These are phyloP conservation scores for Cryomyces antarcticus DNA, from an alignment of 495 filamentous ascomycete genomes.

Conservation along the genomic window DNA sequence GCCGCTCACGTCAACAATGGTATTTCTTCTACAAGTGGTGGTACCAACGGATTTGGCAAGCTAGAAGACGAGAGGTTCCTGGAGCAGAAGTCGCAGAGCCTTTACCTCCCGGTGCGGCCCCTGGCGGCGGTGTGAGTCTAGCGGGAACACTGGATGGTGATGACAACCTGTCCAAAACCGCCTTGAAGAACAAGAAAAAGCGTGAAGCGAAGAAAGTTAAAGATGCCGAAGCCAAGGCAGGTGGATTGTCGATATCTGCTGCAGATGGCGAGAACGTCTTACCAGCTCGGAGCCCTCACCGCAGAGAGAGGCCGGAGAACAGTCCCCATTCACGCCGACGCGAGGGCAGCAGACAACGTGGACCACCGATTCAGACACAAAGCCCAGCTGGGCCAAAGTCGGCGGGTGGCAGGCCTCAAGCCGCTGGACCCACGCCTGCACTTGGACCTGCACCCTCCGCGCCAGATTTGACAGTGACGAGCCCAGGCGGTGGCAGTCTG, in stretches of 20 bases:
- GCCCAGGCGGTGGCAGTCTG: conserved; percentile 24
- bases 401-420: neutral
- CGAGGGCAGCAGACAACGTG: neutral
- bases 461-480: conserved; percentile 28
- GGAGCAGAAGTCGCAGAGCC: conserved; percentile 48
- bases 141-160: conserved; percentile 35
- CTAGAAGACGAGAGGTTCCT: conserved; percentile 47
- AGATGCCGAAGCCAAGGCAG: conserved; percentile 39
- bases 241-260: conserved; percentile 17
- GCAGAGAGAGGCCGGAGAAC: conserved; percentile 27
- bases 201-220: conserved; percentile 87
- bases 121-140: conserved; percentile 49
- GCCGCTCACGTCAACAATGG: conserved; percentile 75
- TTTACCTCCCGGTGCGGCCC: conserved; percentile 44
- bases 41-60: conserved; percentile 62
- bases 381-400: neutral
- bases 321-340: neutral
- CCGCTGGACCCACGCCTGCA: neutral
- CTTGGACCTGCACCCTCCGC: neutral
- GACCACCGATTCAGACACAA: neutral
- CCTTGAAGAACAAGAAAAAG: conserved; percentile 98
- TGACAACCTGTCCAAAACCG: conserved; percentile 58
- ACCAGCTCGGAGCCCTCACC: conserved; percentile 41
- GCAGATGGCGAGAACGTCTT: conserved; percentile 8
- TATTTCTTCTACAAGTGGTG: conserved; percentile 29